Conservation (phyloP, 2,329 filamentous ascomycete genomes). For the Arthrobotrys megalospora region DNA sequence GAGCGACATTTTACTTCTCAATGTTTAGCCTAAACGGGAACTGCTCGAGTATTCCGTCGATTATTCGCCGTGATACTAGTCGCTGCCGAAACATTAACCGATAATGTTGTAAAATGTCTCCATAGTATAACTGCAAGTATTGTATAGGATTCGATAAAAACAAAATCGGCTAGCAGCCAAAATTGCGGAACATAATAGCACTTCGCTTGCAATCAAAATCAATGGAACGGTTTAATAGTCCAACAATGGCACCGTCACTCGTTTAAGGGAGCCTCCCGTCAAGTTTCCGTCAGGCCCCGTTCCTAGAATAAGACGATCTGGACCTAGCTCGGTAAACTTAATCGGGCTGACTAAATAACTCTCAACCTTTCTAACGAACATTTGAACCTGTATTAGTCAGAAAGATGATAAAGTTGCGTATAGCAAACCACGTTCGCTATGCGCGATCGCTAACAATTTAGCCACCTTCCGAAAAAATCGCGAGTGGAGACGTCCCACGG, state of each 20-base stretch:
- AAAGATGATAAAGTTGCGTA: background rate
- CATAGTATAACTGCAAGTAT: background rate
- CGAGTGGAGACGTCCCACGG: background rate
- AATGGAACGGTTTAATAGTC: too few relatives aligned
- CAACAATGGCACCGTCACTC: too few relatives aligned
- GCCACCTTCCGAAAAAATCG: constrained; percentile 10
- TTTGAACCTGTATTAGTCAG: background rate
- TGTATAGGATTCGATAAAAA: too few relatives aligned
- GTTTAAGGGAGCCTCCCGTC: too few relatives aligned
- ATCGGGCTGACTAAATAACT: too few relatives aligned
- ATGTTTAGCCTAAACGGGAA: constrained; percentile 17
- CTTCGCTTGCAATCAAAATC: too few relatives aligned
- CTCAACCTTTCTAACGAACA: too few relatives aligned
- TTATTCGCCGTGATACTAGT: background rate
- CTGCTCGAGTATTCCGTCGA: background rate
- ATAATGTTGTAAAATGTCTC: background rate
- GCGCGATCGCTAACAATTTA: constrained; percentile 14
- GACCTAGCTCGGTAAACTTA: too few relatives aligned
- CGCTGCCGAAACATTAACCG: background rate
- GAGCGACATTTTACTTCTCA: background rate
- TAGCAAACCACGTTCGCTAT: background rate
- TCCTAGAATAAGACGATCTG: too few relatives aligned
- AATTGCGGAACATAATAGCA: too few relatives aligned
- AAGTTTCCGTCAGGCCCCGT: too few relatives aligned
- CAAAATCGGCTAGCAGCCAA: too few relatives aligned